Conservation (phyloP, 1,284 basidiomycete species). For the Tetrapyrgos nigripes region DNA sequence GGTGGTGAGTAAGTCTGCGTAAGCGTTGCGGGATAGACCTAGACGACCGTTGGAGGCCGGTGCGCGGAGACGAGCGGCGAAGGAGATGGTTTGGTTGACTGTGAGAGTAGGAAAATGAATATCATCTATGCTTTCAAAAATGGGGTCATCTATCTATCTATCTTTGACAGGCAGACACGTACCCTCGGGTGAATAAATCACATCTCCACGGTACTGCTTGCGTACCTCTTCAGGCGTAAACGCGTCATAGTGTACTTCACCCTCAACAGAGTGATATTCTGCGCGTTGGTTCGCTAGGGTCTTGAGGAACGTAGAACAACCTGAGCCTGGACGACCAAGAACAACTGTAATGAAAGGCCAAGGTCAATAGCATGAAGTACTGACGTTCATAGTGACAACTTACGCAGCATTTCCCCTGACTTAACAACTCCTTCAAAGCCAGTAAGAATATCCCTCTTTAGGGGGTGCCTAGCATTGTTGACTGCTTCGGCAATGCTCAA, state of each 20-base stretch:
- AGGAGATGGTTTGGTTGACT: constrained; percentile 66
- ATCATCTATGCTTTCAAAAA: too few relatives aligned
- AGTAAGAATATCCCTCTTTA: constrained; percentile 48
- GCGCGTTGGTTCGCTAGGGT: constrained; percentile 59
- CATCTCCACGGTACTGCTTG: constrained; percentile 63
- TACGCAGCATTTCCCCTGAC: constrained; percentile 62
- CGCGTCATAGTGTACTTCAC: constrained; percentile 68
- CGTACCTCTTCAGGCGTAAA: constrained; percentile 54
- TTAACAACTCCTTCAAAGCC: constrained; percentile 58
- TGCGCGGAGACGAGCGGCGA: constrained; percentile 63
- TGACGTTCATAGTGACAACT: constrained; percentile 17
- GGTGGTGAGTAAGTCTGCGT: constrained; percentile 48
- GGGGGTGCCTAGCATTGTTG: constrained; percentile 44
- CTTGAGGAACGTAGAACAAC: constrained; percentile 66
- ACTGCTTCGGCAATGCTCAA: constrained; percentile 38
- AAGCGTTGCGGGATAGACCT: constrained; percentile 45
- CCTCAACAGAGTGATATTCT: constrained; percentile 61
- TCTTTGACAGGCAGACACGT: too few relatives aligned
- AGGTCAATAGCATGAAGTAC: background rate
- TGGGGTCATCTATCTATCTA: too few relatives aligned
- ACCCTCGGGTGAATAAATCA: constrained; percentile 64
- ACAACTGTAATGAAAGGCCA: constrained; percentile 46
- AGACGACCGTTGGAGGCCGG: constrained; percentile 38
- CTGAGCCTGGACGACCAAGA: constrained; percentile 62
- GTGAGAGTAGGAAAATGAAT: constrained; percentile 76